Evolutionary conservation across 2,329 filamentous ascomycete genomes (phyloP).

Genomic region (Exophiala calicioides): DNA sequence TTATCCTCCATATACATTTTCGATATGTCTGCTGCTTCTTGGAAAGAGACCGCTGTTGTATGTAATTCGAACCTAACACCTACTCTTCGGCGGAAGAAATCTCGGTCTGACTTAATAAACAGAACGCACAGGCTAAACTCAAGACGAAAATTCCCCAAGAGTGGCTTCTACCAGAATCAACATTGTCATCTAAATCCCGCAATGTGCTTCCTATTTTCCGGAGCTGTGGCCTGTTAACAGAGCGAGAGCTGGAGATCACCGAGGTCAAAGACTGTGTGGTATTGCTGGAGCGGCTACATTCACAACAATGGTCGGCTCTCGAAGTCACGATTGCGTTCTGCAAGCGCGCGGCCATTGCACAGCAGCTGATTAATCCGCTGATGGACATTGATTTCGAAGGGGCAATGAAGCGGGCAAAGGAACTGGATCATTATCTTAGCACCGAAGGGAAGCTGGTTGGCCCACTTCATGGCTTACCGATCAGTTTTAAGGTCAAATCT

Average conservation of each 20-base stretch:
- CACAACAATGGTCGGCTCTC: slow-evolving; percentile 36
- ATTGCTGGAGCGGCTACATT: slow-evolving; percentile 12
- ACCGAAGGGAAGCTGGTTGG: slow-evolving; percentile 3
- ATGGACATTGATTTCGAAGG: slow-evolving; percentile 38
- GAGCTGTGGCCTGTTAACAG: slow-evolving; percentile 8
- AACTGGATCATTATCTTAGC: slow-evolving; percentile 49
- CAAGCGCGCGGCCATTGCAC: slow-evolving; percentile 40
- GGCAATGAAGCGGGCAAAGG: slow-evolving; percentile 36
- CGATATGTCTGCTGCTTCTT: no score
- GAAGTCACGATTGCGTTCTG: slow-evolving; percentile 57
- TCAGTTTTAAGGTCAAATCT: slow-evolving; percentile 53
- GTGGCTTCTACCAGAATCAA: slow-evolving; percentile 1
- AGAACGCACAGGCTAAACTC: not conserved
- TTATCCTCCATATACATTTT: no score
- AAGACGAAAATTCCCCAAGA: slow-evolving; percentile 1
- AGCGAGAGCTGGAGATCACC: slow-evolving; percentile 11
- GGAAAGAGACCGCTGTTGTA: no score
- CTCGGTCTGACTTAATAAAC: not conserved
- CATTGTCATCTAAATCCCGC: slow-evolving; percentile 2
- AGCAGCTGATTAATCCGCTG: slow-evolving; percentile 33
- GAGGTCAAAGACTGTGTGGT: slow-evolving; percentile 7
- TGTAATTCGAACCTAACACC: no score
- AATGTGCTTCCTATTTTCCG: slow-evolving; percentile 3
- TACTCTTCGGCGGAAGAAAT: no score
- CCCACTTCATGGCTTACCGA: slow-evolving; percentile 56